Percentiles rank a stretch among this genome's conserved stretches.
Evolutionary conservation across 768 basidiomycete genomes (phyloP).

Genomic region (Boletus rubescentipes): DNA sequence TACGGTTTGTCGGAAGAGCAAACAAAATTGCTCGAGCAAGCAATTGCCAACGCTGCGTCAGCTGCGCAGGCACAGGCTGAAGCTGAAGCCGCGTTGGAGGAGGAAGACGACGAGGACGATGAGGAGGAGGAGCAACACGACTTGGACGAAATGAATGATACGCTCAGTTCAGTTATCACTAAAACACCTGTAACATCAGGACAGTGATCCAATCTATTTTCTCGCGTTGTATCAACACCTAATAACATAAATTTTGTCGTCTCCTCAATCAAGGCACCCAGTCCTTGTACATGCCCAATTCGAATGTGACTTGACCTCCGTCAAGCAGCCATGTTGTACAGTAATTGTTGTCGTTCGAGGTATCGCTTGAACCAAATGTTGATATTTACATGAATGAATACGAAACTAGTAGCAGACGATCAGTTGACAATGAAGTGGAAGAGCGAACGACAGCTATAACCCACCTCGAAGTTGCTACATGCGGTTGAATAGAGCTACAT

Average conservation of each 20-base stretch:
- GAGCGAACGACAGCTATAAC: background rate
- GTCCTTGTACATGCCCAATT: constrained; percentile 14
- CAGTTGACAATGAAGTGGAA: background rate
- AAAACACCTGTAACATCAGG: constrained; percentile 2
- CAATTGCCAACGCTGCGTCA: constrained; percentile 70
- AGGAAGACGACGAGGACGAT: constrained; percentile 58
- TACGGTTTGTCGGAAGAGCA: constrained; percentile 77
- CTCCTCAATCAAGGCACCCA: constrained; percentile 6
- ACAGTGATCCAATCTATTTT: constrained; percentile 25
- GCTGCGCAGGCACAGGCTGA: constrained; percentile 79
- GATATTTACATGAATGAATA: constrained; percentile 33
- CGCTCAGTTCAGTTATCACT: constrained; percentile 13
- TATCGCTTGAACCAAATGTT: constrained; percentile 23
- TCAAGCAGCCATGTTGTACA: constrained; percentile 27
- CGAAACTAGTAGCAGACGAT: constrained; percentile 23
- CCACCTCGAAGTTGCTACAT: constrained; percentile 18
- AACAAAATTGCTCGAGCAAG: constrained; percentile 63
- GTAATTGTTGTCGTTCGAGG: constrained; percentile 10
- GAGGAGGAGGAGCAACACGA: constrained; percentile 40
- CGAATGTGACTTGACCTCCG: constrained; percentile 6
- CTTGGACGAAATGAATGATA: constrained; percentile 15
- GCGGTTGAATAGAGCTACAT: constrained; percentile 41
- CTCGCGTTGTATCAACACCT: constrained; percentile 20
- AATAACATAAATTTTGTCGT: constrained; percentile 22
- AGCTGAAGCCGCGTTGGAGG: constrained; percentile 73